These are phyloP conservation scores for Oryza officinalis DNA, from an alignment of 176 grass and related monocot species.

Conservation along the genomic window DNA sequence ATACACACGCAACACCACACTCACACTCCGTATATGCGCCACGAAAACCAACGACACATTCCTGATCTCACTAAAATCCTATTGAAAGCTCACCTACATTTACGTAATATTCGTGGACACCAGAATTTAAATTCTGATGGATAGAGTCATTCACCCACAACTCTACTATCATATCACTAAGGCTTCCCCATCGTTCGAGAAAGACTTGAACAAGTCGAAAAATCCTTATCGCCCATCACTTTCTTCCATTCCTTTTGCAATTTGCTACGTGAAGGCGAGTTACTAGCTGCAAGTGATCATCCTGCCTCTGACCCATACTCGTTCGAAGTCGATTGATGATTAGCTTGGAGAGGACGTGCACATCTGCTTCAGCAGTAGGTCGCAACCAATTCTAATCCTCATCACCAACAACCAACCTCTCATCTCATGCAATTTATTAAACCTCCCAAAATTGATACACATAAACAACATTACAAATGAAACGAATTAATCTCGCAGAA, in stretches of 20 bases:
- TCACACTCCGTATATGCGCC: too few species aligned
- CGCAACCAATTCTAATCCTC: conserved; percentile 20
- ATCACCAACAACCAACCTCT: conserved; percentile 26
- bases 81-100: too few species aligned
- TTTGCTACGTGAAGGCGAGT: not conserved
- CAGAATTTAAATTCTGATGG: too few species aligned
- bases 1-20: too few species aligned
- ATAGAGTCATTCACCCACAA: too few species aligned
- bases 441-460: not conserved
- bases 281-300: not conserved
- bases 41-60: too few species aligned
- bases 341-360: conserved; percentile 38
- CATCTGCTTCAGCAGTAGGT: conserved; percentile 13
- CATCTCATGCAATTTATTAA: not conserved
- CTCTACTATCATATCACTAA: too few species aligned
- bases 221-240: not conserved
- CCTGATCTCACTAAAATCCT: too few species aligned
- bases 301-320: not conserved
- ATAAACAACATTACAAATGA: not conserved
- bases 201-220: not conserved
- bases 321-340: conserved; percentile 20
- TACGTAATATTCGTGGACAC: too few species aligned
- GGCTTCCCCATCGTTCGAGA: not conserved
- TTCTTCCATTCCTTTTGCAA: not conserved
- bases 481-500: not conserved